Conservation (phyloP, 805 yeast species). For the Nadsonia fulvescens region DNA sequence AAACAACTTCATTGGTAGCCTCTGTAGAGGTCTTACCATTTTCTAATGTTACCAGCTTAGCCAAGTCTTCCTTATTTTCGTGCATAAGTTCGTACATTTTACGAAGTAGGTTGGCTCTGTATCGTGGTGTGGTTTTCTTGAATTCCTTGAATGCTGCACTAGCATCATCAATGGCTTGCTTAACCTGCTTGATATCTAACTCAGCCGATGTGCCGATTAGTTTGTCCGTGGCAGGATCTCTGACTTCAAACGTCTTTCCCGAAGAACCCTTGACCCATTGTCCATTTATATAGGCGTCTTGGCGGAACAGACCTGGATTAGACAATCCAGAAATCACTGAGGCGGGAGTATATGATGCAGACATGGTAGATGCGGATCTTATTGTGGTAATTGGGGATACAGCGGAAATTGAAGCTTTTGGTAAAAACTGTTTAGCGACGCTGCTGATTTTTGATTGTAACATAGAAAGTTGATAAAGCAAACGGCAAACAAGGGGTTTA, state of each 20-base stretch:
- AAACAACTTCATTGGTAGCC: slow-evolving; percentile 49
- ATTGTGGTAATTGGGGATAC: slow-evolving; percentile 2
- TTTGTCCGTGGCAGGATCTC: slow-evolving; percentile 55
- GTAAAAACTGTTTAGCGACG: too few relatives aligned
- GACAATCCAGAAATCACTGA: slow-evolving; percentile 5
- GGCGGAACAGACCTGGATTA: slow-evolving; percentile 11
- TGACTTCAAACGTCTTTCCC: slow-evolving; percentile 37
- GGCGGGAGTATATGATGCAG: too few relatives aligned
- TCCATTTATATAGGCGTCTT: slow-evolving; percentile 36
- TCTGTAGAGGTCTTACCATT: slow-evolving; percentile 62
- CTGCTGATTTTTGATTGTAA: too few relatives aligned
- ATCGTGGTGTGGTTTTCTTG: slow-evolving; percentile 35
- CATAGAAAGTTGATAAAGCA: too few relatives aligned
- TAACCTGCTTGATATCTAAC: slow-evolving; percentile 29
- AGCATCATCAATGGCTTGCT: slow-evolving; percentile 39
- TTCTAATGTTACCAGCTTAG: slow-evolving; percentile 43
- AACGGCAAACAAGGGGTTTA: too few relatives aligned
- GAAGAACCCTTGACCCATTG: slow-evolving; percentile 38
- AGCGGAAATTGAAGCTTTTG: too few relatives aligned
- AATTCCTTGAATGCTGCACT: slow-evolving; percentile 32
- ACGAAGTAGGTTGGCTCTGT: slow-evolving; percentile 33
- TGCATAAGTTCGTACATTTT: slow-evolving; percentile 35
- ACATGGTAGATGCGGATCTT: slow-evolving; percentile 6
- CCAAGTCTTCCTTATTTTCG: slow-evolving; percentile 47
- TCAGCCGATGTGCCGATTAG: slow-evolving; percentile 39